A percentile compares a stretch with the other conserved stretches of the same genome.
These are phyloP conservation scores for Hippophae tibetana DNA, from an alignment of 306 rosid genomes.

Conservation along the genomic window DNA sequence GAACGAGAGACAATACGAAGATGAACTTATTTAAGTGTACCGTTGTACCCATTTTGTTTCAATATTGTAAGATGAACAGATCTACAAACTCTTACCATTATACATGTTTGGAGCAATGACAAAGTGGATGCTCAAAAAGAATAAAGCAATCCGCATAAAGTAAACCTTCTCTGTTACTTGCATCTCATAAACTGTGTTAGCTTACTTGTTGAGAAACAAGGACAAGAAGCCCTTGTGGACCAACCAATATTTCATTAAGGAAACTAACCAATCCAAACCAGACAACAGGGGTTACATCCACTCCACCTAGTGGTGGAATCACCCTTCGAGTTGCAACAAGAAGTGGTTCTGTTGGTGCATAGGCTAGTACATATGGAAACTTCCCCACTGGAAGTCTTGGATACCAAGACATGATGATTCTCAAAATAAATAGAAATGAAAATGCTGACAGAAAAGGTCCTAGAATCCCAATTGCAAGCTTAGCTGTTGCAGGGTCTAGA, in stretches of 20 bases:
- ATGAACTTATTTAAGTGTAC: too few species aligned
- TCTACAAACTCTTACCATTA: too few species aligned
- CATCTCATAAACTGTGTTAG: not conserved
- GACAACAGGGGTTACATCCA: constrained; percentile 89
- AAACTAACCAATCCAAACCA: constrained; percentile 89
- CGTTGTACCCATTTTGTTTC: too few species aligned
- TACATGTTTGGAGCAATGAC: too few species aligned
- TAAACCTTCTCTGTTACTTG: too few species aligned
- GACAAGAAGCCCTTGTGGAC: constrained; percentile 93
- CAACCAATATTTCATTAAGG: constrained; percentile 85
- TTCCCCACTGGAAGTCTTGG: constrained; percentile 69
- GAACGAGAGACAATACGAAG: too few species aligned
- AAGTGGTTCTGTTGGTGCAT: constrained; percentile 91
- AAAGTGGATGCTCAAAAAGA: too few species aligned
- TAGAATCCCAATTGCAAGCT: constrained; percentile 52
- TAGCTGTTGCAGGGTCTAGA: constrained; percentile 75
- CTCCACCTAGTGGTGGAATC: constrained; percentile 90
- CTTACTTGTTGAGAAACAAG: constrained; percentile 75
- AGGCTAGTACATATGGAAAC: constrained; percentile 78
- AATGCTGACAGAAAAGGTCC: constrained; percentile 72
- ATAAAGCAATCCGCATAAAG: too few species aligned
- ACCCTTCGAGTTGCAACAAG: constrained; percentile 63
- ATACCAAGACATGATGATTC: constrained; percentile 97
- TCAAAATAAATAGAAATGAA: constrained; percentile 61
- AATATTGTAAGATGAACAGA: too few species aligned